Base-by-base conservation (phyloP, 164 flowering plant species). In the Stephania japonica region DNA sequence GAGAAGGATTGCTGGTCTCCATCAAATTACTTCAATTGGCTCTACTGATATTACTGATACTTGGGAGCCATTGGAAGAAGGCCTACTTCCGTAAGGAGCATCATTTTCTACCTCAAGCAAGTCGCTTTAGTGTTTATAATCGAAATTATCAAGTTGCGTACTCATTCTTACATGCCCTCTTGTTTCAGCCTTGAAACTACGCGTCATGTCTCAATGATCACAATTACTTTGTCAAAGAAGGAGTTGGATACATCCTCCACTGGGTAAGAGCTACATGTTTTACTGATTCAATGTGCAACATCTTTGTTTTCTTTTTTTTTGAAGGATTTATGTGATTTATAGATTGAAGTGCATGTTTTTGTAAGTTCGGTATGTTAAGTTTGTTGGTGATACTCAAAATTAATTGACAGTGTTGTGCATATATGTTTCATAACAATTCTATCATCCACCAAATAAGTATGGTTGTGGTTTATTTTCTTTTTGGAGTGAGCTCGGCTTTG, bases 31-130 rank as follows among this genome's bases (percentile, higher is more conserved):
- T 16, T 75, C 82, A 10, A 83, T 81, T 70, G 87, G 89, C 64
- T 87, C 91, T 1, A 87, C 80, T 23, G 89, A 87, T 71, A 87
- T 87, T 53, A 86, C 85, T 25, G 89, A 87, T 59, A 77, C 62
- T 38, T 87, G 89, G 89, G 90, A 86, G 73, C 89, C 91, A 1
- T 79, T 85, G 8, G 91, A 87, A 75, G 91, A 87, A 82, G 91
- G 91, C 82, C 87, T 87, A 72, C 86, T 85, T 65, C 87, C 86
- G 88, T 87, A 83, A 70, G 89, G 49, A 68, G 0, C 21, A 7
- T 53, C 21, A 4, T 56, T 70, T 70, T 32, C 44, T 19, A 19
- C 64, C 0, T 59, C 8, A 19, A 16, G 50, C 12, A 32, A 25
- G 7, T 65, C 23, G 5, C 38, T 67, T 19, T 42, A 41, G 16